A percentile compares a stretch with the other conserved stretches of the same genome.
These are phyloP conservation scores for Hortiboletus campestris DNA, from an alignment of 768 basidiomycete species.

Conservation along the genomic window DNA sequence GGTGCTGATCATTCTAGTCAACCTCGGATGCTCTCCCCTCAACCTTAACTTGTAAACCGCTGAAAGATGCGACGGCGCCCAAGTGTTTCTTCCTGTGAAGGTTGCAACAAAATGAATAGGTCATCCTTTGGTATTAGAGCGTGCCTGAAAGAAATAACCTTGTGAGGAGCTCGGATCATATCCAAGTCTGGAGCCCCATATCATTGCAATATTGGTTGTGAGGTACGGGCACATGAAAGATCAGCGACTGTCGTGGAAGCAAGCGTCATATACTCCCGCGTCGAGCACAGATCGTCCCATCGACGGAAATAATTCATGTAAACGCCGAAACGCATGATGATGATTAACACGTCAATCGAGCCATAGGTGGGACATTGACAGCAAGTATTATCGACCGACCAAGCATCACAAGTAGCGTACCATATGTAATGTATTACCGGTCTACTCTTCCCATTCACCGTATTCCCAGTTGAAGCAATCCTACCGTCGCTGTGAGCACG, in stretches of 20 bases:
- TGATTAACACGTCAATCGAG: neutral
- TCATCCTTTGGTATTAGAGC: neutral
- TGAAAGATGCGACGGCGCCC: neutral
- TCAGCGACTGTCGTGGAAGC: too few relatives aligned
- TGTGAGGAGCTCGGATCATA: neutral
- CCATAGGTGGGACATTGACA: neutral
- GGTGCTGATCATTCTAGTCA: neutral
- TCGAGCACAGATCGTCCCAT: too few relatives aligned
- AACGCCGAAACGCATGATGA: too few relatives aligned
- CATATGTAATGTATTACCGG: neutral
- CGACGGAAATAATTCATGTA: neutral
- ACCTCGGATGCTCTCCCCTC: constrained; percentile 16
- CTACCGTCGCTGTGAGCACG: constrained; percentile 32
- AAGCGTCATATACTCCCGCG: neutral
- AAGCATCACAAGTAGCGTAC: neutral
- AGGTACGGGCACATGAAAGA: neutral
- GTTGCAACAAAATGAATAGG: too few relatives aligned
- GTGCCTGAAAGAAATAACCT: neutral
- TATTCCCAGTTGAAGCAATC: constrained; percentile 78
- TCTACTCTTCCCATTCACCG: constrained; percentile 37
- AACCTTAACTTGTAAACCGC: neutral
- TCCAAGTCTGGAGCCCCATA: too few relatives aligned
- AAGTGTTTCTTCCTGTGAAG: too few relatives aligned
- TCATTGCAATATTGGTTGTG: neutral
- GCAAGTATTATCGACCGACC: neutral